Conservation (phyloP, 176 grass and related monocot species). For the Zoysia japonica region DNA sequence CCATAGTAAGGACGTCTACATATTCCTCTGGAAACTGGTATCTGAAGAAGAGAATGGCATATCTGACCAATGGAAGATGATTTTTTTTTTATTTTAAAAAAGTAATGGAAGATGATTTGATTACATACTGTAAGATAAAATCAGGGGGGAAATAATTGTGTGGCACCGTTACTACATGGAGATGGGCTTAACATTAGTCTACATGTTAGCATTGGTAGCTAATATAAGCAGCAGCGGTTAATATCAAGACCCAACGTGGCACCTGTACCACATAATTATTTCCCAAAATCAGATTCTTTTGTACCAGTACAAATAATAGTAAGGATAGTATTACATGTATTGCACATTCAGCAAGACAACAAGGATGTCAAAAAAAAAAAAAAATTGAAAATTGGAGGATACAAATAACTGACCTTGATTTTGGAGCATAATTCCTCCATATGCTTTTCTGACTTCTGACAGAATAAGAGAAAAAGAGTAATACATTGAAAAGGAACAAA, state of each 20-base stretch:
- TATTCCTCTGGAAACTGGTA: background rate
- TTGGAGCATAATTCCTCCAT: slow-evolving; percentile 78
- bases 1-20: background rate
- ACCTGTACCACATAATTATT: no score
- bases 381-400: background rate
- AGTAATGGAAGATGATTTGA: background rate
- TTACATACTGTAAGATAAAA: background rate
- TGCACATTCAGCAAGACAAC: background rate
- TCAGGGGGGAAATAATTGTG: background rate
- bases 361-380: background rate
- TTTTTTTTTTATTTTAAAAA: background rate
- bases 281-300: background rate
- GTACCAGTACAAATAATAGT: background rate
- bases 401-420: slow-evolving; percentile 66
- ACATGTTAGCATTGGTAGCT: no score
- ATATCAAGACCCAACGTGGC: no score
- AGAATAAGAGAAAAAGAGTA: slow-evolving; percentile 10
- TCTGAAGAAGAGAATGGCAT: background rate
- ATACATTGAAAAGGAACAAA: slow-evolving; percentile 7
- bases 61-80: background rate
- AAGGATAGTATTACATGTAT: background rate
- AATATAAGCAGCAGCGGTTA: no score
- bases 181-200: no score
- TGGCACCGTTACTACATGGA: no score
- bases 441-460: slow-evolving; percentile 57